Base-by-base conservation (phyloP, 2,329 filamentous ascomycete genomes). In the Chaetomium strumarium region DNA sequence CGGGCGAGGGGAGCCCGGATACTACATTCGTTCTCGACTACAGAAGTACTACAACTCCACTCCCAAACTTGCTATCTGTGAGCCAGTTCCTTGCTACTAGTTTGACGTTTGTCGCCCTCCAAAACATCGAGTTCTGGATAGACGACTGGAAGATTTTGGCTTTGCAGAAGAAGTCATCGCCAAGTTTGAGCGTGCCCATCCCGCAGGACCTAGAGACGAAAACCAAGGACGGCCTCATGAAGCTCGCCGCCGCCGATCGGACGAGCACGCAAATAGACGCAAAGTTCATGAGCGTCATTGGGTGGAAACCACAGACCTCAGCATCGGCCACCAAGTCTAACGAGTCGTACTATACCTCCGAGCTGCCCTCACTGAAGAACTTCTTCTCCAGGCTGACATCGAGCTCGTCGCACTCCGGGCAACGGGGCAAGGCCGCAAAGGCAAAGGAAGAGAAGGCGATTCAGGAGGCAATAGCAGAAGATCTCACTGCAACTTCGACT, bases 1-100 rank as follows among this genome's bases (percentile, higher is more conserved):
- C 81, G 42, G 80, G 81, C 20, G 78, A 90, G 63, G 72, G 76
- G 14, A 86, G 77, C 51, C 75, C 75, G 31, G 81, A 92, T 62
- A 99, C 95, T 2, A 87, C 86, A n/a, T 99, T 99, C 66, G 84
- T 96, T 43, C 78, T 99, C 43, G 91, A 97, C 66, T 96, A 97
- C 69, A 81, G 93, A 64, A 96, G 95, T 66, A 81, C 81, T 30
- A 91, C 88, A 0, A 92, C 90, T 0, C 89, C 91, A 1, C 72
- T 97, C 45, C 93, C 95, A 3, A 89, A 90, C 55, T 73, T 99
- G 9, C 75, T 95, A 24, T 90, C 89, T 1, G 78, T 99, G 49
- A 86, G 88, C 64, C 91, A 96, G 68, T 99, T 99, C 61, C 74
- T 99, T 45, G 88, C 91, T 4, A 97, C 91, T 7, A 96, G 92